These are phyloP conservation scores for Gossypium gossypioides DNA, from an alignment of 441 rosid genomes.

Conservation along the genomic window DNA sequence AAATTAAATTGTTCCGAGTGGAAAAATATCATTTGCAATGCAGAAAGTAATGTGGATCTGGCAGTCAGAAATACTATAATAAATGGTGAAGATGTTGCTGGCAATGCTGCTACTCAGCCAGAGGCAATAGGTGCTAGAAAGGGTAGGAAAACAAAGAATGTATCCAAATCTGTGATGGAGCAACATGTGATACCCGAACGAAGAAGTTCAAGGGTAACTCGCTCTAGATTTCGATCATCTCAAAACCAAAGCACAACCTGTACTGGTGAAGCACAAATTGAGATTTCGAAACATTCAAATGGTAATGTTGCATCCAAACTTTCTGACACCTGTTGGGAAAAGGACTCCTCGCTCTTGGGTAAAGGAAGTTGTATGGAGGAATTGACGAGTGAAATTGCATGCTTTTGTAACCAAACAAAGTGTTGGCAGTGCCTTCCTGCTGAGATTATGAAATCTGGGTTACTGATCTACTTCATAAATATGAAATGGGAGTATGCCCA, in stretches of 20 bases:
- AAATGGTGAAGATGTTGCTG: slow-evolving; percentile 22
- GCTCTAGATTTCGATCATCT: slow-evolving; percentile 55
- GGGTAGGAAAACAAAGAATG: slow-evolving; percentile 38
- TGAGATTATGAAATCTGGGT: slow-evolving; percentile 44
- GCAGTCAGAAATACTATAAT: slow-evolving; percentile 12
- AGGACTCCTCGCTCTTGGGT: slow-evolving; percentile 21
- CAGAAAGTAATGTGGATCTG: slow-evolving; percentile 21
- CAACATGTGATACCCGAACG: slow-evolving; percentile 29
- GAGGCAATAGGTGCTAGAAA: slow-evolving; percentile 30
- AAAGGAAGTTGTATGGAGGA: slow-evolving; percentile 21
- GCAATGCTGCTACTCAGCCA: slow-evolving; percentile 12
- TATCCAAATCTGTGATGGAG: slow-evolving; percentile 30
- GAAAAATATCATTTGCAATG: slow-evolving; percentile 36
- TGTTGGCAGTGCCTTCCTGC: slow-evolving; percentile 48
- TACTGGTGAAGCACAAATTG: slow-evolving; percentile 24
- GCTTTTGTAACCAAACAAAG: slow-evolving; percentile 53
- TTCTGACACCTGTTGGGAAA: slow-evolving; percentile 20
- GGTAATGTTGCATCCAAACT: slow-evolving; percentile 18
- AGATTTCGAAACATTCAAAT: slow-evolving; percentile 21
- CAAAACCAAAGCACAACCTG: slow-evolving; percentile 31
- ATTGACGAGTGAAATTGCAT: slow-evolving; percentile 23
- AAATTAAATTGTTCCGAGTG: slow-evolving; percentile 52
- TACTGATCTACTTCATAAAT: slow-evolving; percentile 32
- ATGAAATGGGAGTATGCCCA: slow-evolving; percentile 65
- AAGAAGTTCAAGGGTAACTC: slow-evolving; percentile 53